Percentiles rank a stretch among this genome's conserved stretches.
These are phyloP conservation scores for Eruca vesicaria DNA, from an alignment of 441 rosid genomes.

Conservation along the genomic window DNA sequence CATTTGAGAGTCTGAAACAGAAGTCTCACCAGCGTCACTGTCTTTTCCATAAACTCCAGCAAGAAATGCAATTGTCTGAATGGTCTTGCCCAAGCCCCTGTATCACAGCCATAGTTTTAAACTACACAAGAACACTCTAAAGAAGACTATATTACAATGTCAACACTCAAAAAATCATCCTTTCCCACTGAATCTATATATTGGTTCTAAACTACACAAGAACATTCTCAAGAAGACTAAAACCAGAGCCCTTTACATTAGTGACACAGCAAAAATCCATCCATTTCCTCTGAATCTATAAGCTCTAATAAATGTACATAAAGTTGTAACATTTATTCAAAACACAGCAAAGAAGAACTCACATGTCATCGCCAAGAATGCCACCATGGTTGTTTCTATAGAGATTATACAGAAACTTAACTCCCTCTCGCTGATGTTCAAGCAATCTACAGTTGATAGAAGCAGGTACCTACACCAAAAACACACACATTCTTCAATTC, in stretches of 20 bases:
- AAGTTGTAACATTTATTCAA: background rate
- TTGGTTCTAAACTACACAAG: background rate
- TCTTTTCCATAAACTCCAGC: slow-evolving; percentile 84
- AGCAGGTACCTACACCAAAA: slow-evolving; percentile 67
- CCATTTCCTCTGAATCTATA: background rate
- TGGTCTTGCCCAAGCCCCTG: slow-evolving; percentile 98
- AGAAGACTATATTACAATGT: background rate
- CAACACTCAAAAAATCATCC: background rate
- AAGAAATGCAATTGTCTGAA: slow-evolving; percentile 90
- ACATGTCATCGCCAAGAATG: slow-evolving; percentile 98
- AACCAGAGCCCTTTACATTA: background rate
- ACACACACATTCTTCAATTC: background rate
- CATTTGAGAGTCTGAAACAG: slow-evolving; percentile 34
- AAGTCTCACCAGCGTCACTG: slow-evolving; percentile 42
- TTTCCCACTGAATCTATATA: background rate
- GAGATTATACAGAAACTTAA: slow-evolving; percentile 67
- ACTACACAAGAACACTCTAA: slow-evolving; percentile 2
- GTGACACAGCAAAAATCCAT: background rate
- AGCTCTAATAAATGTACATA: background rate
- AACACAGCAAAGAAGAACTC: slow-evolving; percentile 31
- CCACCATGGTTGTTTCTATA: slow-evolving; percentile 86
- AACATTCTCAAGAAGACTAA: background rate
- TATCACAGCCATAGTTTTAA: background rate
- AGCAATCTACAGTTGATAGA: slow-evolving; percentile 92
- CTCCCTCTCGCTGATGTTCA: slow-evolving; percentile 86